Evolutionary conservation across 2,329 filamentous ascomycete species (phyloP), one percentile per base, ranked within the genome.

Genomic region (Trematosphaeria pertusa): DNA sequence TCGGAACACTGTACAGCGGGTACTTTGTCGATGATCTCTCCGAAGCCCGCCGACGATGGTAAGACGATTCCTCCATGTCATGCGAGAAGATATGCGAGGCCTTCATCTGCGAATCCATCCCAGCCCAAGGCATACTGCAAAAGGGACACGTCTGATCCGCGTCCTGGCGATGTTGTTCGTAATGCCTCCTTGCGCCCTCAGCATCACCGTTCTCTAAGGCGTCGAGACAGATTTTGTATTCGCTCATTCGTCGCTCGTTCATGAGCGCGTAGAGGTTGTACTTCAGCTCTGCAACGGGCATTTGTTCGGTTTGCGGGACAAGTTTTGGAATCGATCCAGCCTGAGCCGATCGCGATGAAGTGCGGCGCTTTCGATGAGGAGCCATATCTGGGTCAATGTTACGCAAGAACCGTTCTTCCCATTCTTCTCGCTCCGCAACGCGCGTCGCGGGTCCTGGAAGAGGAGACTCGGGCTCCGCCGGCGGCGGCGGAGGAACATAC

Each of bases 361-460:
- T 22, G 11, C 24, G 24, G 24, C n/a, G 14, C 21, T 20, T 30
- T 9, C 14, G 10, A 5, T 37, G 32, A 7, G 11, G 11, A 15
- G 8, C 14, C 11, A 34, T 32, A 6, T 30, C 37, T 11, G 21
- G 22, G 33, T 45, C 34, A 17, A 40, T 34, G 4, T 49, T 38
- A n/a, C 43, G 37, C 17, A 56, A 26, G 33, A 60, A 52, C 14
- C 31, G 18, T 4, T 40, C 22, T 34, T 60, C 57, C 57, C 57
- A 58, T 10, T 22, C 36, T n/a, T 49, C 5, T 9, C 49, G 39
- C 39, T 47, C 39, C 12, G 15, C 11, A n/a, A 20, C 5, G 22
- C 31, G 48, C 17, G 22, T 26, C 14, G 40, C 22, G 11, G 26
- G 12, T n/a, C 35, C 21, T 1, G 34, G 15, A n/a, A 36, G 40